A percentile compares a stretch with the other conserved stretches of the same genome.
These are phyloP conservation scores for Arachnomyces sp. DNA, from an alignment of 2,329 filamentous ascomycete genomes.

Conservation along the genomic window DNA sequence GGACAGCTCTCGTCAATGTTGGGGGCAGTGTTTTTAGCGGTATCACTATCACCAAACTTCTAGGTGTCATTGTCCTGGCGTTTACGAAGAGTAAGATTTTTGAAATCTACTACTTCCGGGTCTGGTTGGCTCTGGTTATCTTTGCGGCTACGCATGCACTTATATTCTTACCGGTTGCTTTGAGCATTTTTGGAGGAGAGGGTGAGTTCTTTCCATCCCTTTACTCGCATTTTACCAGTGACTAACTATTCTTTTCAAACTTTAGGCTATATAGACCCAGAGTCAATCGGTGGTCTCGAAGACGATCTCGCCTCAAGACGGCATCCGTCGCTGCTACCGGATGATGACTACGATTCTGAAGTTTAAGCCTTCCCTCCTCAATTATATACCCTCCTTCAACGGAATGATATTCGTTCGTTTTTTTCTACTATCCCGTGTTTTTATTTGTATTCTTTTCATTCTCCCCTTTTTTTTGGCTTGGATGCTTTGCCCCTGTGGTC, in stretches of 20 bases:
- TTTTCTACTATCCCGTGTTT: conserved; percentile 2
- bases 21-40: conserved; percentile 91
- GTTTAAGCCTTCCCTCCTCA: conserved; percentile 23
- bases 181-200: conserved; percentile 77
- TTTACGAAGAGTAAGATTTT: conserved; percentile 98
- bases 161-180: conserved; percentile 80
- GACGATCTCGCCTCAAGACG: conserved; percentile 76
- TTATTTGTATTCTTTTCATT: conserved; percentile 2
- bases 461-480: conserved; percentile 5
- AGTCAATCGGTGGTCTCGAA: conserved; percentile 79
- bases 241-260: conserved; percentile 11
- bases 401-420: conserved; percentile 1
- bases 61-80: conserved; percentile 84
- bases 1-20: conserved; percentile 90
- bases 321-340: conserved; percentile 68
- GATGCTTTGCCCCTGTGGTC: conserved; percentile 12
- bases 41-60: conserved; percentile 89
- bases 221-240: not conserved
- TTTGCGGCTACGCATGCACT: conserved; percentile 85
- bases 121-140: conserved; percentile 86
- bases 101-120: conserved; percentile 97
- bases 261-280: conserved; percentile 74
- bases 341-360: conserved; percentile 71
- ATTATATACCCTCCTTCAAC: not conserved
- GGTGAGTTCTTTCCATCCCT: conserved; percentile 40